phyloP scores from a whole-genome alignment of 1,284 basidiomycete genomes.

The Microbotryum saponariae region DNA sequence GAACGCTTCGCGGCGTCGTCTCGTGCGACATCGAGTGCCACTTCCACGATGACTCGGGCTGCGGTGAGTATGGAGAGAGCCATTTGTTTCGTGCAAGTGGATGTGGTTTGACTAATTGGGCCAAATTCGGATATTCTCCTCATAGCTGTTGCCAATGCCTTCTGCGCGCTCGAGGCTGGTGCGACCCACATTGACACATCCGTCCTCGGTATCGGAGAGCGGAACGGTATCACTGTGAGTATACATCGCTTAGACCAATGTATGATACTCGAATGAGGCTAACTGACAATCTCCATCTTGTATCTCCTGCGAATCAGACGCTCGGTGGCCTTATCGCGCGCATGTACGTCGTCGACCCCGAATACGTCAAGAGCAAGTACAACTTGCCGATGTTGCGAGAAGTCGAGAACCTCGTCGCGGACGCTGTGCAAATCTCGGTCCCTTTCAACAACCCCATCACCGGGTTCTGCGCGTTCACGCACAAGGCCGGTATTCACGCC shows the following conservation, averaged over 20 bases:
- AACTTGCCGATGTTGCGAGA: slow-evolving; percentile 95
- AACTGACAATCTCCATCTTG: neutral
- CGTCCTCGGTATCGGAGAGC: slow-evolving; percentile 91
- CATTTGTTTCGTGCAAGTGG: no score
- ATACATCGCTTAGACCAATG: no score
- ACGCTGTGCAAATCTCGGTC: slow-evolving; percentile 95
- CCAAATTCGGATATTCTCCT: slow-evolving; percentile 14
- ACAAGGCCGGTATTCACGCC: slow-evolving; percentile 99
- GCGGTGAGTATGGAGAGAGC: slow-evolving; percentile 54
- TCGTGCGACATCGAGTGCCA: slow-evolving; percentile 96
- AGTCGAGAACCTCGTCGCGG: slow-evolving; percentile 97
- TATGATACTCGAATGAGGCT: neutral
- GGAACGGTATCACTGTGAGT: slow-evolving; percentile 81
- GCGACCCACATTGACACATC: slow-evolving; percentile 98
- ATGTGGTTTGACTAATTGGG: neutral
- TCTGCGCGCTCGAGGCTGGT: slow-evolving; percentile 95
- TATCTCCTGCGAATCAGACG: slow-evolving; percentile 44
- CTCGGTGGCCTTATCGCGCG: slow-evolving; percentile 95
- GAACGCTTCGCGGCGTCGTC: slow-evolving; percentile 91
- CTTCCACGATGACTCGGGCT: slow-evolving; percentile 93
- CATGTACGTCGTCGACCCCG: slow-evolving; percentile 62
- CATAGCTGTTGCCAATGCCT: slow-evolving; percentile 93
- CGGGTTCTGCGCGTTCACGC: slow-evolving; percentile 99
- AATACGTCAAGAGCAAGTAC: slow-evolving; percentile 99
- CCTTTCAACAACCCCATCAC: slow-evolving; percentile 86